These are phyloP conservation scores for Gardenia jasminoides DNA, from an alignment of 257 asterid genomes.

Conservation along the genomic window DNA sequence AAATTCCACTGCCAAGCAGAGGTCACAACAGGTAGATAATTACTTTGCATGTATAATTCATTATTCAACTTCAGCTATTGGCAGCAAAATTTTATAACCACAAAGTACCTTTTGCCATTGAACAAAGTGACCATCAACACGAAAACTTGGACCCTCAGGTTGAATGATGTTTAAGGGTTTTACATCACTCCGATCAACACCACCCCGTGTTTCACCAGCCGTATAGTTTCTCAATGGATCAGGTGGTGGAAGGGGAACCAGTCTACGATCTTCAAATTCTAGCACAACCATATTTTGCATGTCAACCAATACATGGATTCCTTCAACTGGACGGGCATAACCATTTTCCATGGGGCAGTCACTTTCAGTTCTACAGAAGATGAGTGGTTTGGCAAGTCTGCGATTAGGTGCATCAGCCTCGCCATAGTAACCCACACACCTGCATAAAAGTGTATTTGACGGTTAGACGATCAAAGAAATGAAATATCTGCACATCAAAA, in stretches of 20 bases:
- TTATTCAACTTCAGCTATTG: background rate
- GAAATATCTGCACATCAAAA: too few species aligned
- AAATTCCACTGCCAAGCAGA: constrained; percentile 74
- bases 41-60: background rate
- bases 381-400: constrained; percentile 94
- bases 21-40: background rate
- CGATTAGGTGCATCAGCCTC: constrained; percentile 95
- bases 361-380: constrained; percentile 93
- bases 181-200: constrained; percentile 94
- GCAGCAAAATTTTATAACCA: background rate
- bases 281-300: constrained; percentile 91
- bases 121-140: constrained; percentile 69
- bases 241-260: constrained; percentile 92
- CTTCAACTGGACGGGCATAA: constrained; percentile 99
- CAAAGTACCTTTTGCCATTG: constrained; percentile 92
- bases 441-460: constrained; percentile 13
- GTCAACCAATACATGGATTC: constrained; percentile 88
- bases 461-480: constrained; percentile 10
- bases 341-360: constrained; percentile 99
- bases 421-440: constrained; percentile 94
- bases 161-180: constrained; percentile 83
- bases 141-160: constrained; percentile 98
- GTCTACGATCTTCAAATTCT: constrained; percentile 95
- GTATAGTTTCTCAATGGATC: constrained; percentile 95
- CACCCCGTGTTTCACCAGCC: constrained; percentile 92